Evolutionary conservation across 306 rosid genomes (phyloP).

Genomic region (Begonia peltatifolia): DNA sequence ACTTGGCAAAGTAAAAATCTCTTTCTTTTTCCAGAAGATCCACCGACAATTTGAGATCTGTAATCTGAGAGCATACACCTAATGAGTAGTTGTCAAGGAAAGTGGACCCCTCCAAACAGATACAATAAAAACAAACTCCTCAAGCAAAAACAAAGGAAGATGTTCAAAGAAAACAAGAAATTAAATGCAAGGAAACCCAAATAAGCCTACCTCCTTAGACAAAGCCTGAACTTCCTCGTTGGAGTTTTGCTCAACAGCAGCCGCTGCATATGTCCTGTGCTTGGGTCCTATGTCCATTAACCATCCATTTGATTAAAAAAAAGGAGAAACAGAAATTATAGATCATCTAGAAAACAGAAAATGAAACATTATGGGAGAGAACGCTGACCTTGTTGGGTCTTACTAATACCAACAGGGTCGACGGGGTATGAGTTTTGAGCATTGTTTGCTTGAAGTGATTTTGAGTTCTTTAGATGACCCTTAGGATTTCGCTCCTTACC

Average conservation of each 20-base stretch:
- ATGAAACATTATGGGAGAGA: not conserved
- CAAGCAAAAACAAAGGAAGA: not conserved
- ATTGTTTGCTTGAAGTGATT: slow-evolving; percentile 51
- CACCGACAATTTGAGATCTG: slow-evolving; percentile 74
- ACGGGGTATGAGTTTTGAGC: slow-evolving; percentile 20
- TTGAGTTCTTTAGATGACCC: slow-evolving; percentile 44
- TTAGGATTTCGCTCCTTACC: slow-evolving; percentile 51
- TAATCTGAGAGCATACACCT: slow-evolving; percentile 29
- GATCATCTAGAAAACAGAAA: not conserved
- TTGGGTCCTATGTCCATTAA: slow-evolving; percentile 35
- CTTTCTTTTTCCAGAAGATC: slow-evolving; percentile 91
- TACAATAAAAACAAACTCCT: not conserved
- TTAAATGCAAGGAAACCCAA: slow-evolving; percentile 6
- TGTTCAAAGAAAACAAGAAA: slow-evolving; percentile 5
- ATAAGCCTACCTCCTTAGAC: slow-evolving; percentile 58
- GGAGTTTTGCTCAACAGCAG: slow-evolving; percentile 25
- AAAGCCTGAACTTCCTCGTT: slow-evolving; percentile 52
- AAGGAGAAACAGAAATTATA: not conserved
- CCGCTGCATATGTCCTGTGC: slow-evolving; percentile 37
- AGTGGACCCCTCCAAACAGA: not conserved
- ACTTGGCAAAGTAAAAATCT: slow-evolving; percentile 87
- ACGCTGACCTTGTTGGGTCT: slow-evolving; percentile 15
- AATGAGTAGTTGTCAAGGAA: not conserved
- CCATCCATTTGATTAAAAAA: not conserved
- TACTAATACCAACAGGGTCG: slow-evolving; percentile 23